Conservation (phyloP, 352 stramenopile species). For the Phytophthora agathidicida region DNA sequence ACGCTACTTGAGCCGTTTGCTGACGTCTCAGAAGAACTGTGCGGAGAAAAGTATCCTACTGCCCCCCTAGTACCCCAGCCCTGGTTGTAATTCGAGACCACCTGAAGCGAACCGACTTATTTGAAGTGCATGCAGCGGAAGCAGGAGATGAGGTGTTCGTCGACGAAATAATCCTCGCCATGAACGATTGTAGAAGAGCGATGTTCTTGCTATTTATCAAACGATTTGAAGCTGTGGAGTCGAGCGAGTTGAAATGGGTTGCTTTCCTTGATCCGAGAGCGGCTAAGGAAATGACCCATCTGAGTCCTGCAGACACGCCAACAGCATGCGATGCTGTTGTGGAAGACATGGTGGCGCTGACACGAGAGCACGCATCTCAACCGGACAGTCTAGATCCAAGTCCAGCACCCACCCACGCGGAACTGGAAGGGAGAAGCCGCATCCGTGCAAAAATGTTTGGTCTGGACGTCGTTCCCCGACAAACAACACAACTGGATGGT, state of each 20-base stretch:
- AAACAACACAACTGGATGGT: not conserved
- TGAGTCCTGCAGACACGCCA: conserved; percentile 3
- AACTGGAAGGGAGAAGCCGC: too few species aligned
- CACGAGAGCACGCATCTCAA: too few species aligned
- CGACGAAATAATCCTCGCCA: conserved; percentile 15
- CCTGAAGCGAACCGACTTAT: conserved; percentile 8
- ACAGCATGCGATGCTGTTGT: too few species aligned
- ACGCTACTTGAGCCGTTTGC: conserved; percentile 5
- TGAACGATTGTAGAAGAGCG: conserved; percentile 13
- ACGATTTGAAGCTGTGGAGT: conserved; percentile 1
- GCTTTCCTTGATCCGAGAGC: not conserved
- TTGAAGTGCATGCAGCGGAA: not conserved
- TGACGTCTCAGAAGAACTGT: not conserved
- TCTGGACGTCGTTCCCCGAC: too few species aligned
- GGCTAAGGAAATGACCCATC: conserved; percentile 6
- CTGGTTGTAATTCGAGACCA: conserved; percentile 1
- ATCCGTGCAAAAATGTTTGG: too few species aligned
- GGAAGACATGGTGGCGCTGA: too few species aligned
- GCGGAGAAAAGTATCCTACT: conserved; percentile 11
- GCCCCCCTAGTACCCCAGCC: conserved; percentile 1
- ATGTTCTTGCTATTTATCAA: conserved; percentile 2
- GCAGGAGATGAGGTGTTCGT: conserved; percentile 3
- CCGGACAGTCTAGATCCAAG: too few species aligned
- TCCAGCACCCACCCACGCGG: too few species aligned
- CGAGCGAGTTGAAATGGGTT: conserved; percentile 5